These are phyloP conservation scores for Volvox africanus DNA, from an alignment of 139 green algal species.

Conservation along the genomic window DNA sequence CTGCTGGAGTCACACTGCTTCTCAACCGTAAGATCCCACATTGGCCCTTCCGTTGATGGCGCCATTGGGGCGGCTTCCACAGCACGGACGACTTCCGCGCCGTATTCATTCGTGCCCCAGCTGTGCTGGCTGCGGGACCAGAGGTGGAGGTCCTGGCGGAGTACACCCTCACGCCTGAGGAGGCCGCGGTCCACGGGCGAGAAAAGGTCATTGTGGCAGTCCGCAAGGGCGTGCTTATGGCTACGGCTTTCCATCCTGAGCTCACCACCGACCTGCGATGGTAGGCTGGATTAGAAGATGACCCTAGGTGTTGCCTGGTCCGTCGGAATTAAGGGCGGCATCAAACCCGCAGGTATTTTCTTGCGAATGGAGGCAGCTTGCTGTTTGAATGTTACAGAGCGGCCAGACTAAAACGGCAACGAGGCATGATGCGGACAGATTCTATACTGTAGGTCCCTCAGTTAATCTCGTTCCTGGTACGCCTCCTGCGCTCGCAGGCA, in stretches of 20 bases:
- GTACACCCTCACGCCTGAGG: slow-evolving; percentile 76
- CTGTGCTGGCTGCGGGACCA: slow-evolving; percentile 81
- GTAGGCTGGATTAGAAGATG: slow-evolving; percentile 51
- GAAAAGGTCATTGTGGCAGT: slow-evolving; percentile 90
- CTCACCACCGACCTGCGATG: slow-evolving; percentile 93
- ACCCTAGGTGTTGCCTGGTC: too few species aligned
- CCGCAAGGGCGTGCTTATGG: slow-evolving; percentile 83
- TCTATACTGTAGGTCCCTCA: too few species aligned
- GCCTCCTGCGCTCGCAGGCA: slow-evolving; percentile 74
- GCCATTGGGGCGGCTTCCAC: not conserved
- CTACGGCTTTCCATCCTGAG: slow-evolving; percentile 98
- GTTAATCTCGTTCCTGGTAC: too few species aligned
- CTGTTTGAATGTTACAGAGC: too few species aligned
- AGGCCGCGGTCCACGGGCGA: slow-evolving; percentile 53
- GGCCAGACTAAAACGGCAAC: too few species aligned
- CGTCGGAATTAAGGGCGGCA: too few species aligned
- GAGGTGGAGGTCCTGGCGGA: slow-evolving; percentile 88
- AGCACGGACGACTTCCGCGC: slow-evolving; percentile 77
- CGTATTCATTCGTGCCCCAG: slow-evolving; percentile 97
- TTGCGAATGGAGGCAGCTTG: too few species aligned
- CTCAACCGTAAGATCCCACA: too few species aligned
- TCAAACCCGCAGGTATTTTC: too few species aligned
- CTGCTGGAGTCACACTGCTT: too few species aligned
- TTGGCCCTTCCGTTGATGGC: too few species aligned
- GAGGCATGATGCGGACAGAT: too few species aligned